Evolutionary conservation across 305 asterid genomes (phyloP), one percentile per base, ranked within the genome.

Genomic region (Lippia alba): DNA sequence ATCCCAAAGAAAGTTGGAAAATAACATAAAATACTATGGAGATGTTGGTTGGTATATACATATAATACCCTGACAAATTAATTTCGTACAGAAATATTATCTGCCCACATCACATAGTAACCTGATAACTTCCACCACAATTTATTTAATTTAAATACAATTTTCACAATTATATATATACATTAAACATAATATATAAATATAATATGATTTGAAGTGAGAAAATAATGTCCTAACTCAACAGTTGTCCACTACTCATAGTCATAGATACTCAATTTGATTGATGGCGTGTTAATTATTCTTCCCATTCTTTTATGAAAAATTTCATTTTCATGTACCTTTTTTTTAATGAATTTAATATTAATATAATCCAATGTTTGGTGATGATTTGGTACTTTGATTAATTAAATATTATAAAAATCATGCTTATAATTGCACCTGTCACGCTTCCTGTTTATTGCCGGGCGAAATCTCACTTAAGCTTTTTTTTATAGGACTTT

Each of bases 21-120:
- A 18, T 36, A 44, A 44, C 64, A 69, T 45, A 66, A 51, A 71
- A 57, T 60, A 71, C 6, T 54, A 60, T 32, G 50, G 61, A 65
- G 62, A 71, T 71, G 77, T 71, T 76, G 74, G 76, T 71, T 71
- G 70, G 74, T 71, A 24, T 24, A 24, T 24, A 24, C 3, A 24
- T 46, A 56, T 55, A n/a, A 57, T 50, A 64, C 32, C 17, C 80
- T 41, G 73, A 61, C 76, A 57, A 59, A 60, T 71, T 71, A 71
- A 71, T 66, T 66, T 54, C 8, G 45, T 69, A 48, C 67, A 69
- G 19, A 75, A 71, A 69, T 62, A 75, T 69, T 60, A 60, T 76
- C 66, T 53, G 71, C 58, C 41, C 50, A 63, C 46, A 51, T 54
- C 34, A 36, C 40, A 18, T 24, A 24, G 30, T 24, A 24, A 24